These are phyloP conservation scores for Hibiscus tridactylites DNA, from an alignment of 345 rosid species.

Conservation along the genomic window DNA sequence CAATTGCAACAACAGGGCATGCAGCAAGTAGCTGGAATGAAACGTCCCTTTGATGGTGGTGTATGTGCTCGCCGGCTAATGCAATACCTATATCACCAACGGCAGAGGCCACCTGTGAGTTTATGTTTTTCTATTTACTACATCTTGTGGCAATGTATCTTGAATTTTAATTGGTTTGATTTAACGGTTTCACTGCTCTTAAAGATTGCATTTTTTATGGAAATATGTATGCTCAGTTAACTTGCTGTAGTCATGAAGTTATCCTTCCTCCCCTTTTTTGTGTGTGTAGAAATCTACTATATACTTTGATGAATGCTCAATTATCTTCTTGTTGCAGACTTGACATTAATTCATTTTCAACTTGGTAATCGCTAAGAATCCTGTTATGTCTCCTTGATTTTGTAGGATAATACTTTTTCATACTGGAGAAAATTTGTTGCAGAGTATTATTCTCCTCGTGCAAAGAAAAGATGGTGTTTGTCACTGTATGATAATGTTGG, in stretches of 20 bases:
- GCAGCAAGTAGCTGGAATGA: slow-evolving; percentile 43
- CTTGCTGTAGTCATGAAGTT: not conserved
- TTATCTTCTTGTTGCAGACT: not conserved
- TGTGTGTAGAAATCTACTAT: not conserved
- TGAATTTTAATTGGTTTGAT: not conserved
- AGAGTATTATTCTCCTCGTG: slow-evolving; percentile 91
- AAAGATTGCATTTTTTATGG: not conserved
- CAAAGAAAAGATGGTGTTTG: slow-evolving; percentile 97
- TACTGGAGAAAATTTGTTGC: slow-evolving; percentile 95
- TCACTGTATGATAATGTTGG: slow-evolving; percentile 85
- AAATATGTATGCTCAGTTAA: not conserved
- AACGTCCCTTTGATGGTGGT: slow-evolving; percentile 66
- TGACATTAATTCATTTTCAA: not conserved
- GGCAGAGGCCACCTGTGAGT: slow-evolving; percentile 82
- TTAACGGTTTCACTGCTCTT: not conserved
- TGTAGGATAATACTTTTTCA: slow-evolving; percentile 75
- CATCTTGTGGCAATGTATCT: not conserved
- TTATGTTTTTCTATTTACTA: not conserved
- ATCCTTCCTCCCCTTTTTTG: not conserved
- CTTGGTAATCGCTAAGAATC: slow-evolving; percentile 7
- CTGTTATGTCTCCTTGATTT: slow-evolving; percentile 18
- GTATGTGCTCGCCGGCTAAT: slow-evolving; percentile 89
- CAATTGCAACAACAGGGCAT: slow-evolving; percentile 79
- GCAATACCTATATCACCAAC: slow-evolving; percentile 95
- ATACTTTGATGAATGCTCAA: not conserved